Percentiles rank a stretch among this genome's conserved stretches.
Evolutionary conservation across 2,329 filamentous ascomycete genomes (phyloP).

Genomic region (Pyricularia sp.): DNA sequence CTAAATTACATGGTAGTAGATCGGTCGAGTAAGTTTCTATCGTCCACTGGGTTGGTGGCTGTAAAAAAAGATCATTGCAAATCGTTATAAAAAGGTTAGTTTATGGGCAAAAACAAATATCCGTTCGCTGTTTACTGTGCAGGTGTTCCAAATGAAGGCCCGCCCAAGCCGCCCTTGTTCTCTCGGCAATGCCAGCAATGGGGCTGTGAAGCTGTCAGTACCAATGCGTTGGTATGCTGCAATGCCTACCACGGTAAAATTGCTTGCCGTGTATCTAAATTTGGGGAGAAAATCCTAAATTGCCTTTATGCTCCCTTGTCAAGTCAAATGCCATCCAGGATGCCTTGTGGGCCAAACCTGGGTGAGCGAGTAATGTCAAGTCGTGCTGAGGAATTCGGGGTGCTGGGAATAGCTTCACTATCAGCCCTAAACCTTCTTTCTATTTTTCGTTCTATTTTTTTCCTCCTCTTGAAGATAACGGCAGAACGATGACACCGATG

Average conservation of each 20-base stretch:
- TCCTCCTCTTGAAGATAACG: too few species aligned
- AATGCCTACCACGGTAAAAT: neutral
- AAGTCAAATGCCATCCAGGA: neutral
- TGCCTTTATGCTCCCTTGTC: neutral
- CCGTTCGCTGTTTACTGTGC: neutral
- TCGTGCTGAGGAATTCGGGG: neutral
- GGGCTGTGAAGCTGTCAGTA: neutral
- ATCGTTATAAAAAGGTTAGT: too few species aligned
- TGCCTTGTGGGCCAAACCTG: neutral
- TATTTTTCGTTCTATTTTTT: too few species aligned
- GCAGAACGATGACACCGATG: too few species aligned
- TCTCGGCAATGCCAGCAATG: neutral
- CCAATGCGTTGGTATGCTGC: neutral
- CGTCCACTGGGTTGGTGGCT: too few species aligned
- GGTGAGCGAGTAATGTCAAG: neutral
- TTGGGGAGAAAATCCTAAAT: neutral
- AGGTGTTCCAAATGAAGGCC: too few species aligned
- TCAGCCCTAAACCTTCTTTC: neutral
- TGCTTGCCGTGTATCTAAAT: neutral
- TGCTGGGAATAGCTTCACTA: neutral
- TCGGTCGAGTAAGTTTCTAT: too few species aligned
- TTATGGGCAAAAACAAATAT: neutral
- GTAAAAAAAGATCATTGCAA: too few species aligned
- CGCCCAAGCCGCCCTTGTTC: too few species aligned
- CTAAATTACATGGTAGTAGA: too few species aligned